Conservation (phyloP, 345 rosid genomes). For the Boechera stricta region DNA sequence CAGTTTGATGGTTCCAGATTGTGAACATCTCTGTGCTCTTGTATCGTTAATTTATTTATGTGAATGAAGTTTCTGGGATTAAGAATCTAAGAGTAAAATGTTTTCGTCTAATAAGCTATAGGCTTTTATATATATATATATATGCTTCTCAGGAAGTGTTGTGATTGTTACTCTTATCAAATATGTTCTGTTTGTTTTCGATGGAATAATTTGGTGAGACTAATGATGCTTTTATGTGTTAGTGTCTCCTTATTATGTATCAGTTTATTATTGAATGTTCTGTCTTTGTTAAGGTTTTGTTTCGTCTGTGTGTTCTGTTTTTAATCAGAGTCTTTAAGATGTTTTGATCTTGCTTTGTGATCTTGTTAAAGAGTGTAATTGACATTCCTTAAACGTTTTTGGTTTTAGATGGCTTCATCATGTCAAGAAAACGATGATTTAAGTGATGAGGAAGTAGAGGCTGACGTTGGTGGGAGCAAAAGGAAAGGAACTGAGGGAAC, state of each 20-base stretch:
- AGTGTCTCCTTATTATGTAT: neutral
- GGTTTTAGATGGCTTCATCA: no score
- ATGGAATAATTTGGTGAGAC: neutral
- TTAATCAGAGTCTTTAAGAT: no score
- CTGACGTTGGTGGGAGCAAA: no score
- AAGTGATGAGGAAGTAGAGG: no score
- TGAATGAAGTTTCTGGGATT: neutral
- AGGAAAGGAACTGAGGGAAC: no score
- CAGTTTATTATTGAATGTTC: no score
- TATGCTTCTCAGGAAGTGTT: neutral
- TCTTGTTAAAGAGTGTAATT: no score
- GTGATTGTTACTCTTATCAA: neutral
- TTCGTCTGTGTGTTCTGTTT: no score
- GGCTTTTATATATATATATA: neutral
- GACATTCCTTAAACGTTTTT: no score
- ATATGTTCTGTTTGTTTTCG: neutral
- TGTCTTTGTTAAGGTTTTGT: no score
- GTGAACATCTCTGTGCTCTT: neutral
- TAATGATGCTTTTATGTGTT: neutral
- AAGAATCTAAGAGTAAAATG: neutral
- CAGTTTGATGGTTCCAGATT: neutral
- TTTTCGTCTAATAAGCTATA: neutral
- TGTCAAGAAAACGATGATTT: no score
- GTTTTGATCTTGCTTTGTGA: no score
- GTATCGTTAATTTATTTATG: neutral